Evolutionary conservation across 2,329 filamentous ascomycete genomes (phyloP).

Genomic region (Penicillium paneum): DNA sequence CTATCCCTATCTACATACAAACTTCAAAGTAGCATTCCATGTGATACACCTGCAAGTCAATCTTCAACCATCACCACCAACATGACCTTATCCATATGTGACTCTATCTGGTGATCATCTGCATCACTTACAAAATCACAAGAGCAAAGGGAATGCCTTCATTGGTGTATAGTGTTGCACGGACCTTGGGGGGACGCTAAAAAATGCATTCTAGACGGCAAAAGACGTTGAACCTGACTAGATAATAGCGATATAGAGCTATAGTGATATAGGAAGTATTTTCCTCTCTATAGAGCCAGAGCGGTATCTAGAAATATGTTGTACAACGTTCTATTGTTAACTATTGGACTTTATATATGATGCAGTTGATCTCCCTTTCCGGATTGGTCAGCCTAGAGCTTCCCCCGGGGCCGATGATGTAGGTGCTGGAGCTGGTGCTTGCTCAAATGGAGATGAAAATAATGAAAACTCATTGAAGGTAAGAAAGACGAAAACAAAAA

Average conservation of each 20-base stretch:
- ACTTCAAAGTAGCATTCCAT: neutral
- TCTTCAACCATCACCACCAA: neutral
- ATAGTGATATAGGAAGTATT: neutral
- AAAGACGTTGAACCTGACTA: neutral
- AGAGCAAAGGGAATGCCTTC: conserved; percentile 3
- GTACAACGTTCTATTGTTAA: neutral
- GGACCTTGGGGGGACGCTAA: conserved; percentile 6
- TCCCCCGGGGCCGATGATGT: conserved; percentile 10
- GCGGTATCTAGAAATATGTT: neutral
- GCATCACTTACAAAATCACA: conserved; percentile 17
- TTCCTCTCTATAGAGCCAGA: neutral
- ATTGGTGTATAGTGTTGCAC: conserved; percentile 17
- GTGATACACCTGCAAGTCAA: neutral
- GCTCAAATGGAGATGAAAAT: neutral
- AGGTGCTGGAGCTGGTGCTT: conserved; percentile 2
- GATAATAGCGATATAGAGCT: neutral
- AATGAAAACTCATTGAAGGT: neutral
- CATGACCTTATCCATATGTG: neutral
- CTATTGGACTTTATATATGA: neutral
- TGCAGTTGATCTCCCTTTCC: conserved; percentile 4
- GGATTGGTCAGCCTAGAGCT: conserved; percentile 19
- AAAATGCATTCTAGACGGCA: neutral
- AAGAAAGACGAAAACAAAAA: neutral
- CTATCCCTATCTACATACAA: no score
- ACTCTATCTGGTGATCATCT: conserved; percentile 21